Percentiles rank a stretch among this genome's conserved stretches.
Evolutionary conservation across 306 rosid species (phyloP).

Genomic region (Comarum palustre): DNA sequence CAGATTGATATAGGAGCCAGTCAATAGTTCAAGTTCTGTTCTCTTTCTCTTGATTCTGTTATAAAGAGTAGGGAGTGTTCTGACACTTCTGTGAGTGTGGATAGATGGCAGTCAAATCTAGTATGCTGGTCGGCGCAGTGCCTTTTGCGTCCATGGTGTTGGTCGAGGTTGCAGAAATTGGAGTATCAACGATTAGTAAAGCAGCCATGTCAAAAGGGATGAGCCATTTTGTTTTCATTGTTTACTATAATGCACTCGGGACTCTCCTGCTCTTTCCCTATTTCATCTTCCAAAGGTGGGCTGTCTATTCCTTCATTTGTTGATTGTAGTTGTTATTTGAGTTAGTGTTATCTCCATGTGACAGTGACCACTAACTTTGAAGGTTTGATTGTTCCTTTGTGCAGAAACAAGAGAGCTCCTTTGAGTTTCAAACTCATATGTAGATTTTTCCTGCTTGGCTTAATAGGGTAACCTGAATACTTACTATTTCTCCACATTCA

Average conservation of each 20-base stretch:
- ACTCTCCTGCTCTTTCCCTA: constrained; percentile 32
- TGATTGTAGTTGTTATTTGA: neutral
- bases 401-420: constrained; percentile 35
- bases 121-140: neutral
- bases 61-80: neutral
- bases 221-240: constrained; percentile 33
- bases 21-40: neutral
- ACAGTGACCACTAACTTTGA: neutral
- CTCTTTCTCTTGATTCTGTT: neutral
- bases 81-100: neutral
- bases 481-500: neutral
- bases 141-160: constrained; percentile 37
- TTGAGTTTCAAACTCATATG: constrained; percentile 26
- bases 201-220: constrained; percentile 41
- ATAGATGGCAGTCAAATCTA: constrained; percentile 2
- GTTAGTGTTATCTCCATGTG: neutral
- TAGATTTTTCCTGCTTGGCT: constrained; percentile 40
- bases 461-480: constrained; percentile 28
- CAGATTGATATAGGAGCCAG: neutral
- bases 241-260: constrained; percentile 41
- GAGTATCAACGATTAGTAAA: constrained; percentile 32
- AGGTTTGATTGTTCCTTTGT: neutral
- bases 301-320: neutral
- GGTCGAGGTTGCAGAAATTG: constrained; percentile 33
- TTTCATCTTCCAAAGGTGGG: constrained; percentile 30